Evolutionary conservation across 1,284 basidiomycete genomes (phyloP), one percentile per base, ranked within the genome.

Genomic region (Phlebopus sp.): DNA sequence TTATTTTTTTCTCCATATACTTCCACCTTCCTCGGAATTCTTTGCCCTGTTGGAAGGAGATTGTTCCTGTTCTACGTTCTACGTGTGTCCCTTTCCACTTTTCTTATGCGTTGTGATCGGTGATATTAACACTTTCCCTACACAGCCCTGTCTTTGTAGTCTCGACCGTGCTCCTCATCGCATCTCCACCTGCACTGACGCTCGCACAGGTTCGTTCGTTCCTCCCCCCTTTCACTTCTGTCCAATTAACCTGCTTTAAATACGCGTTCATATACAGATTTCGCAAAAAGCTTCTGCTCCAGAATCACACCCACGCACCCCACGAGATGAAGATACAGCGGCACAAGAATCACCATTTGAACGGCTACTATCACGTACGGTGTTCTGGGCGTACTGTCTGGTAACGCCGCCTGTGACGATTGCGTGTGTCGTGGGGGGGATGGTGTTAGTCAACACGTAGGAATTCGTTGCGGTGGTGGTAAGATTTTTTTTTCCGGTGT

Each of bases 351-450:
- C 59, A 2, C 50, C 63, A 1, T 96, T 97, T 62, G 94, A 97
- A 68, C 76, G 91, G 5, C 77, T 97, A 42, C 91, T 97, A 60
- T 86, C 82, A 51, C 73, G 82, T 21, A 90, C 89, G 1, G 83
- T 91, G 44, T 91, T 90, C 64, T 90, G 89, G 88, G 75, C 82
- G 3, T 91, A 90, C 58, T 88, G 85, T 60, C 70, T 92, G 19
- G 72, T 93, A 46, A 93, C 92, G 0, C 90, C 92, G 3, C 88
- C 89, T 2, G 74, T 86, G 27, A 90, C 84, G 41, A 82, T 92
- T 49, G 59, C 77, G 15, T 87, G 84, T 60, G 86, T 93, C 39
- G 77, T 93, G 40, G 61, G 91, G 14, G 90, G 88, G 0, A 67
- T 93, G 41, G 48, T 82, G 36, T 59, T 87, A 13, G 71, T 81